Evolutionary conservation across 2,329 filamentous ascomycete genomes (phyloP), one percentile per base, ranked within the genome.

Genomic region (Aspergillus neoniger): DNA sequence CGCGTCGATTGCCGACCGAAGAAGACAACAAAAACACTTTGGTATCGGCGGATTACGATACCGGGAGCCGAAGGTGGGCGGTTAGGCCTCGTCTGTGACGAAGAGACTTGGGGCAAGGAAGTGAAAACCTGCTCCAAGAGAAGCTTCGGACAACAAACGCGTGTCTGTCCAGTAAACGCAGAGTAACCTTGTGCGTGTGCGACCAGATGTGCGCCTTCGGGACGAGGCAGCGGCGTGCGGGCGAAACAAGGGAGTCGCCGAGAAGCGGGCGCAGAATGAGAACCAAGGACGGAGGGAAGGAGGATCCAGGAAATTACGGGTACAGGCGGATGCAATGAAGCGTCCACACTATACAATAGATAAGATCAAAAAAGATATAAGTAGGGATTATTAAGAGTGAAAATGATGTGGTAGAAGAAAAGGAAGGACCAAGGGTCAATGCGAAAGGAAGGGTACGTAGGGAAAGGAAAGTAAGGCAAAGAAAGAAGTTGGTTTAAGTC

Each of bases 71-170:
- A 38, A 41, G 14, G 30, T 32, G 25, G 25, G 44, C 32, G 38
- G 36, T 23, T 32, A 23, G 25, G 17, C 10, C 53, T 60, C 55
- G 55, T 55, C 56, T 62, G 47, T 36, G 43, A 44, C 32, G 39
- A 47, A 43, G 43, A 25, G 56, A 57, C 43, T 53, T 47, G 30
- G 51, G 28, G 50, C 51, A 32, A 30, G 23, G 10, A 14, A 39
- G 47, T 59, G 58, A 55, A 55, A 64, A 49, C 48, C 57, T 55
- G 58, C 55, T 55, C 56, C 32, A 52, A 63, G 28, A 36, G n/a
- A 60, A 55, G 38, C 21, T 58, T 39, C 49, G 36, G 55, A 66
- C 63, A 66, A 65, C 61, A 61, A 65, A 66, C 64, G 64, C 60
- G 63, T 36, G 12, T 12, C 32, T 36, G 32, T 36, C 32, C 61